phyloP scores from a whole-genome alignment of 768 basidiomycete species.

The Heimioporus sp. region DNA sequence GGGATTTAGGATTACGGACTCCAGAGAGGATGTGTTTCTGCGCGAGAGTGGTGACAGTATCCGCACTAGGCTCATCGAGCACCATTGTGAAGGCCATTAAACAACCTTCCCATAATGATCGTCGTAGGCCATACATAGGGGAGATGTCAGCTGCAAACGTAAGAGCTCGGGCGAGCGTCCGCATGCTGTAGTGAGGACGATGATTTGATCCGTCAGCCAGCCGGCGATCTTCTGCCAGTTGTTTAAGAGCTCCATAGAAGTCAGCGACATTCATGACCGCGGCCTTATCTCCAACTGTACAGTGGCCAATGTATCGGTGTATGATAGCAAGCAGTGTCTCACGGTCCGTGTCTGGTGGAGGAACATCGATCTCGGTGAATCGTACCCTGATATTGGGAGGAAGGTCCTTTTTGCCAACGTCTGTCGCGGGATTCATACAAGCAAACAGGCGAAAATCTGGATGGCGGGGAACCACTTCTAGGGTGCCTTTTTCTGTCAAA shows the following conservation, averaged over 20 bases:
- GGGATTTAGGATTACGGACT: conserved; percentile 75
- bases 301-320: conserved; percentile 82
- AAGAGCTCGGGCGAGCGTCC: conserved; percentile 87
- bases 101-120: conserved; percentile 94
- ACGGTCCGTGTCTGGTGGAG: conserved; percentile 88
- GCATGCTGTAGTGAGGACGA: conserved; percentile 95
- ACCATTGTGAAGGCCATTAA: conserved; percentile 98
- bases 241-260: conserved; percentile 82
- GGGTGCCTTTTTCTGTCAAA: conserved; percentile 87
- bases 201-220: conserved; percentile 94
- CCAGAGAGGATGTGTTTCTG: conserved; percentile 76
- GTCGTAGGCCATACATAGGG: conserved; percentile 70
- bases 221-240: conserved; percentile 64
- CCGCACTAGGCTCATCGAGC: conserved; percentile 70
- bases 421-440: conserved; percentile 99
- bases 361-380: conserved; percentile 95
- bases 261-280: conserved; percentile 90
- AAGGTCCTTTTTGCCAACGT: conserved; percentile 97
- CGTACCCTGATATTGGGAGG: conserved; percentile 85
- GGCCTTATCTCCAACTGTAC: conserved; percentile 80
- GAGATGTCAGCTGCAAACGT: conserved; percentile 87
- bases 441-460: conserved; percentile 95
- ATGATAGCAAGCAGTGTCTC: conserved; percentile 89
- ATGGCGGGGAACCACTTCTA: conserved; percentile 89
- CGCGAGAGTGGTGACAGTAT: conserved; percentile 63